A percentile compares a stretch with the other conserved stretches of the same genome.
phyloP scores from a whole-genome alignment of 768 basidiomycete species.

The Boletellus ananiceps region DNA sequence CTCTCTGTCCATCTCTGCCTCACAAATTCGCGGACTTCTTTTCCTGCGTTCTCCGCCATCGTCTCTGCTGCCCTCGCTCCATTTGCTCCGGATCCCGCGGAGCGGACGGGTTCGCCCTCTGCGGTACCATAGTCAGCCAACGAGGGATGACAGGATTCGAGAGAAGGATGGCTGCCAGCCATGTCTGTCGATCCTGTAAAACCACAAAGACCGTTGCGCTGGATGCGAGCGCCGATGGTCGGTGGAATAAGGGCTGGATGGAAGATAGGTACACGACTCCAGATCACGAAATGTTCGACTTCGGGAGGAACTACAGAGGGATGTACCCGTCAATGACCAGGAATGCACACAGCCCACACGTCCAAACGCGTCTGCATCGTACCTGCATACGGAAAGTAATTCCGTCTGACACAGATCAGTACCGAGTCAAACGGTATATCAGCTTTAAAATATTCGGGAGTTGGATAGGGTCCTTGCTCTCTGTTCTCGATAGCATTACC shows the following conservation, averaged over 20 bases:
- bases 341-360: no score
- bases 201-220: constrained; percentile 77
- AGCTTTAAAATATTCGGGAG: constrained; percentile 60
- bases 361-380: constrained; percentile 7
- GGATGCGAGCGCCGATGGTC: constrained; percentile 51
- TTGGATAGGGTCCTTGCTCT: not conserved
- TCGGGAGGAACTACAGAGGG: constrained; percentile 52
- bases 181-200: constrained; percentile 62
- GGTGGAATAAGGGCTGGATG: constrained; percentile 52
- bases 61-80: constrained; percentile 42
- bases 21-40: constrained; percentile 61
- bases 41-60: constrained; percentile 47
- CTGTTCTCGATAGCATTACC: constrained; percentile 16
- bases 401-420: constrained; percentile 66
- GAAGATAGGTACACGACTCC: constrained; percentile 71
- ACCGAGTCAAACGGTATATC: constrained; percentile 48
- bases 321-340: not conserved
- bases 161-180: constrained; percentile 55
- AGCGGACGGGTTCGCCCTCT: constrained; percentile 52
- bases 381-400: constrained; percentile 91
- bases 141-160: constrained; percentile 54
- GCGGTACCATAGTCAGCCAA: constrained; percentile 70
- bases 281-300: constrained; percentile 71
- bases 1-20: constrained; percentile 59
- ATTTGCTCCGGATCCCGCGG: constrained; percentile 39